phyloP scores from a whole-genome alignment of 2,329 filamentous ascomycete species.

The Trichoderma sp. region DNA sequence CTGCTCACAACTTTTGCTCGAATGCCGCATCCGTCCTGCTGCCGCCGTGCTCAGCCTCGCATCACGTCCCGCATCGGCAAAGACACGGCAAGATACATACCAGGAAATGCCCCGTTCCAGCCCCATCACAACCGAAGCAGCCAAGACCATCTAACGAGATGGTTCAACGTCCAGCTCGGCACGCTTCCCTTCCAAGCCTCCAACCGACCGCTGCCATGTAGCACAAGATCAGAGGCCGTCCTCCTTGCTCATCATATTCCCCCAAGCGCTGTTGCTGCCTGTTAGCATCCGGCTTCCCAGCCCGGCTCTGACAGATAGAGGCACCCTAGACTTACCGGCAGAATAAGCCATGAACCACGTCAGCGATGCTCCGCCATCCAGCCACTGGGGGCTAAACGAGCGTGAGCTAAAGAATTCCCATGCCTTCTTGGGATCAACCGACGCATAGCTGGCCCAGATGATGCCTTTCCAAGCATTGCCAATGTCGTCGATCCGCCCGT shows the following conservation, averaged over 20 bases:
- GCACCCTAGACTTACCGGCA: slow-evolving; percentile 57
- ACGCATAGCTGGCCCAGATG: slow-evolving; percentile 76
- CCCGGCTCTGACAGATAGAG: slow-evolving; percentile 18
- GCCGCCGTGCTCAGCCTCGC: slow-evolving; percentile 2
- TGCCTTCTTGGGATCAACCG: slow-evolving; percentile 65
- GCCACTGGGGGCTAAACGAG: slow-evolving; percentile 63
- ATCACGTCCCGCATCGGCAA: not conserved
- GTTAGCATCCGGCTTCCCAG: slow-evolving; percentile 9
- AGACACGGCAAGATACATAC: not conserved
- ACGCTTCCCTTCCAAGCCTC: not conserved
- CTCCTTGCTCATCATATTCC: slow-evolving; percentile 5
- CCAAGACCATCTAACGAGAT: not conserved
- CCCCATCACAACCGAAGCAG: not conserved
- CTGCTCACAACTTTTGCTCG: not conserved
- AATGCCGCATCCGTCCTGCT: not conserved
- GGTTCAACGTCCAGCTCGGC: not conserved
- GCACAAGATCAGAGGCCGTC: not conserved
- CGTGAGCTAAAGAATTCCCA: slow-evolving; percentile 71
- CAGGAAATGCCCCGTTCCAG: not conserved
- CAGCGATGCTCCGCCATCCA: slow-evolving; percentile 78
- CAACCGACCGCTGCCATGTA: not conserved
- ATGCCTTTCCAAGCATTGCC: slow-evolving; percentile 82
- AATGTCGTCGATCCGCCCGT: slow-evolving; percentile 61
- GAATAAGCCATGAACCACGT: slow-evolving; percentile 83
- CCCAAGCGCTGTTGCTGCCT: slow-evolving; percentile 15